Conservation (phyloP, 495 filamentous ascomycete genomes). For the Choiromyces venosus region DNA sequence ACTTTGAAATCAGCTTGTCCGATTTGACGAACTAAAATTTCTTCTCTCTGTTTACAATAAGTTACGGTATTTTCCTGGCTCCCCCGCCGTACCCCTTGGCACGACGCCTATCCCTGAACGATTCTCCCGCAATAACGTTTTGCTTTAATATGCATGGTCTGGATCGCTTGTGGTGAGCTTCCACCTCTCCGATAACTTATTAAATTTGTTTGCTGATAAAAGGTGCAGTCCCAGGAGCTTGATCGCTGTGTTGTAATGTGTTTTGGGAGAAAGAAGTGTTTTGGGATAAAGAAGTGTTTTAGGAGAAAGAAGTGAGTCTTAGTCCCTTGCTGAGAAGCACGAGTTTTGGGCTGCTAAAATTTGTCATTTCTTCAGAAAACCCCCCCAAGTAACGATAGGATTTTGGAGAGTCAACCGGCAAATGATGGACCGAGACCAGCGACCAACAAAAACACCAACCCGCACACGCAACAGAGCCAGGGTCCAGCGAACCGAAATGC, state of each 20-base stretch:
- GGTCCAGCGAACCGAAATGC: too few species aligned
- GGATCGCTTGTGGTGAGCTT: not conserved
- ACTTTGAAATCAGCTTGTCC: not conserved
- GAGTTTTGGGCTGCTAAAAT: not conserved
- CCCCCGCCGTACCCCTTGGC: not conserved
- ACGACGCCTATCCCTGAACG: not conserved
- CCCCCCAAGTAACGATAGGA: too few species aligned
- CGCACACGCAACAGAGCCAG: too few species aligned
- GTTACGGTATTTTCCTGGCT: not conserved
- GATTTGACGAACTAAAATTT: not conserved
- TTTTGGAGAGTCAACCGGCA: too few species aligned
- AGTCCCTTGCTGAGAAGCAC: not conserved
- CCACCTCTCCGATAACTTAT: not conserved
- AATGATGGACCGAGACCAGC: too few species aligned
- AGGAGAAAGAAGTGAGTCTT: not conserved
- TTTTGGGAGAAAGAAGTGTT: not conserved
- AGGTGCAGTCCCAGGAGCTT: not conserved
- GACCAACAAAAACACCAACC: not conserved
- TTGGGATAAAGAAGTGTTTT: not conserved
- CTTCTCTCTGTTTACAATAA: not conserved
- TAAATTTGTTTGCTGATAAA: not conserved
- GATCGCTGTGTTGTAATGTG: not conserved
- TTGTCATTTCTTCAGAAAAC: not conserved
- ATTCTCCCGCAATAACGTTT: not conserved
- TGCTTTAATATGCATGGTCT: not conserved